Evolutionary conservation across 805 yeast species (phyloP), one percentile per base, ranked within the genome.

Genomic region (Candida germanica): DNA sequence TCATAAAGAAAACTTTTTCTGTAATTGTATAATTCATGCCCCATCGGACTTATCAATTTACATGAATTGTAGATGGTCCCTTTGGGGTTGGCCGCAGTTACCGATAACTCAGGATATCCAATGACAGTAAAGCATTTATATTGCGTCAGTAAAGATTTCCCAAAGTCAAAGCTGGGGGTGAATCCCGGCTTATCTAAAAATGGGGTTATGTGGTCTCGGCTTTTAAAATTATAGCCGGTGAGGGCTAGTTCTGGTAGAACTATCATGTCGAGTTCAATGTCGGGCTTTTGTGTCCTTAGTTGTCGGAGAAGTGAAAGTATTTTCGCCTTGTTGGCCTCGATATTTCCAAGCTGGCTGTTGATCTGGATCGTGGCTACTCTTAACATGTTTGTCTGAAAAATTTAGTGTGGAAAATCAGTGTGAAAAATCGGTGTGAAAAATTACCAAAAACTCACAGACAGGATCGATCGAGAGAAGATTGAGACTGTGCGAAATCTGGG

Each of bases 211-310:
- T 69, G 75, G 0, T 49, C 53, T 27, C 54, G 57, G 17, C 62
- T 55, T 19, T 57, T 53, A 59, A 82, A 89, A 50, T 81, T 83
- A 55, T 88, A 88, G 1, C 96, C 96, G 0, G 95, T 83, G 9
- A 89, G 60, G 0, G 94, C 87, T 33, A 88, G 59, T 50, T 88
- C 97, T 0, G 97, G 95, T 5, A 89, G 68, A 1, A 88, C 73
- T 6, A 88, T 56, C n/a, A 88, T 46, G 52, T 87, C 94, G 5
- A 56, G 53, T 25, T 48, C 46, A 11, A 9, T 18, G n/a, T n/a
- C n/a, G n/a, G n/a, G n/a, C n/a, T n/a, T n/a, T 10, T 17, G 19
- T 15, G 13, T 31, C 23, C 47, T 39, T 32, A 43, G 33, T 17
- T 23, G 43, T 38, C 26, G 51, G 9, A 79, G 44, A 4, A 80